Evolutionary conservation across 148 eudicot genomes (phyloP), one percentile per base, ranked within the genome.

Genomic region (Rhododendron vialii): DNA sequence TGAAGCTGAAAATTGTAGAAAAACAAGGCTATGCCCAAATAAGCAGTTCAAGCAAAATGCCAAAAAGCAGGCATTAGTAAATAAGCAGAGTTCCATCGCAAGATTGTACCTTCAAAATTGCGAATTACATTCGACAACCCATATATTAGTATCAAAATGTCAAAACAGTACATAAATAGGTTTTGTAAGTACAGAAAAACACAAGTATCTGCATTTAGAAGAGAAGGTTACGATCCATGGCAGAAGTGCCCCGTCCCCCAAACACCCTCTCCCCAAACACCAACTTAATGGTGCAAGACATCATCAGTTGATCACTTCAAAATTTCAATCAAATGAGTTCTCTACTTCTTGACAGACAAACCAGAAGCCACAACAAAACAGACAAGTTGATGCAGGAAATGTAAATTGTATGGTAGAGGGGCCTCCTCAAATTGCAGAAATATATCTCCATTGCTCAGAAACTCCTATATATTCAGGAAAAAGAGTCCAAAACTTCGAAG

Each of bases 401-500:
- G 30, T 26, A 47, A 47, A 78, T 43, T 26, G 33, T 12, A 47
- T 79, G 17, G 36, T 48, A 79, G 10, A 84, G 80, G 77, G 55
- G 80, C 71, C 69, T 53, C 50, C 67, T 75, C 80, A 35, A 33
- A 53, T 47, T 51, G 86, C 51, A 84, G 81, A 84, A 51, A 75
- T 43, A 51, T 74, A 17, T 71, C 80, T 71, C 80, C 65, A 55
- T 35, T 35, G 57, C 78, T 45, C 33, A 24, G 50, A 76, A 57
- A 78, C 83, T 85, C 61, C 83, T 63, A 59, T 38, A 85, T 45
- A 28, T 59, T 24, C 61, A 51, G 55, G 83, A 50, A 30, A 15
- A 38, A 82, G 67, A 84, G 83, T 87, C 82, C 93, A 92, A 92
- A 93, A 92, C 85, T 88, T 88, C 73, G 61, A 91, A 87, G 89